Base-by-base conservation (phyloP, 169 alveolate genomes). In the Amoebophrya sp. region DNA sequence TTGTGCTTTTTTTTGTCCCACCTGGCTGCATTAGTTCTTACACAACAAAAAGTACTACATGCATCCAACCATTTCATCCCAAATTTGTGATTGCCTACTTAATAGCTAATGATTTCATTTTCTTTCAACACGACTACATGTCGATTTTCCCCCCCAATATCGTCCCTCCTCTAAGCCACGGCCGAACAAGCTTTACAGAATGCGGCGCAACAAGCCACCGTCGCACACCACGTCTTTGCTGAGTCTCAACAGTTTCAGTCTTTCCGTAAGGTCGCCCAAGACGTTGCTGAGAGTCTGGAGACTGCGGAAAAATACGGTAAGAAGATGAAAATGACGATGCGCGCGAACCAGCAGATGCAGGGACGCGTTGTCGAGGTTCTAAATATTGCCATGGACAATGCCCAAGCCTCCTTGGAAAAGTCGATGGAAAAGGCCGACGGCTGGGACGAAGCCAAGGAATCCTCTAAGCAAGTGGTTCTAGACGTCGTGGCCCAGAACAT, bases 261-360 rank as follows among this genome's bases (percentile, higher is more conserved):
- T 36, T 65, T 65, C 83, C 18, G n/a, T 29, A 12, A 6, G 39
- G 33, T 6, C 33, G 83, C 83, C 3, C 26, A 65, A 0, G 83
- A 1, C 33, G 83, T 65, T 36, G 83, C 2, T 26, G 83, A 6
- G 12, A 36, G 83, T 1, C 26, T 65, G 33, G 33, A 18, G 3
- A 36, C 83, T 0, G 83, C 83, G 33, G 36, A 65, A 36, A 29
- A 65, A 36, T 65, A 6, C 26, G 83, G 83, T 26, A 65, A 65
- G n/a, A 65, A 6, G 12, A 6, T 65, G 83, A 65, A 65, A 36
- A 6, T 12, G 83, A 65, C 83, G 36, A 65, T 65, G 83, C 83
- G 83, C 83, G 83, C 83, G 33, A 65, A 65, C 83, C 83, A 65
- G 83, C 12, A 12, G 83, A 18, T 65, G 83, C 83, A 65, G 33